These are phyloP conservation scores for Blastobotrys illinoisensis DNA, from an alignment of 1,139 yeast species.

Conservation along the genomic window DNA sequence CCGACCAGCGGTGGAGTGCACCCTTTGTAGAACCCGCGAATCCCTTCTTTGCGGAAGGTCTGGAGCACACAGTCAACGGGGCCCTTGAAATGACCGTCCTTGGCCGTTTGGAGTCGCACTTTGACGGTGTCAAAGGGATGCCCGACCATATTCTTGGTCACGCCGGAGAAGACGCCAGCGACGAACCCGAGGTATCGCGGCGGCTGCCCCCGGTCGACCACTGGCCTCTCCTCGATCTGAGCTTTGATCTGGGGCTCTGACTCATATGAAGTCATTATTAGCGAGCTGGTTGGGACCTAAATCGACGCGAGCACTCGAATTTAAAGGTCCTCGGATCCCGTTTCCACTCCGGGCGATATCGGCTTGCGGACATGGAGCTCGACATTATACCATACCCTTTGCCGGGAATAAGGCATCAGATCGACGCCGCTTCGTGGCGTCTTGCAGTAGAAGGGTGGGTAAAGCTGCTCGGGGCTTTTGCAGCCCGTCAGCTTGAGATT, in stretches of 20 bases:
- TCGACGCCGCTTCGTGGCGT: slow-evolving; percentile 16
- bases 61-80: slow-evolving; percentile 75
- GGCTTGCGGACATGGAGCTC: neutral
- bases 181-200: slow-evolving; percentile 52
- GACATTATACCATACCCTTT: slow-evolving; percentile 16
- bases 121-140: slow-evolving; percentile 92
- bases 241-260: slow-evolving; percentile 3
- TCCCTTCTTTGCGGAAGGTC: slow-evolving; percentile 69
- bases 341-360: neutral
- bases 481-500: neutral
- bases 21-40: slow-evolving; percentile 75
- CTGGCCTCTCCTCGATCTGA: neutral
- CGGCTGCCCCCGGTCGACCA: slow-evolving; percentile 4
- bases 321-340: neutral
- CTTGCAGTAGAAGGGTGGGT: slow-evolving; percentile 17
- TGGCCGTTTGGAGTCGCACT: slow-evolving; percentile 78
- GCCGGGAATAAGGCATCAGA: slow-evolving; percentile 11
- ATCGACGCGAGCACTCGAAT: neutral
- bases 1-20: slow-evolving; percentile 90
- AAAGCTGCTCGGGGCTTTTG: slow-evolving; percentile 5
- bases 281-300: neutral
- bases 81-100: slow-evolving; percentile 66
- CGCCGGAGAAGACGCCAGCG: slow-evolving; percentile 84
- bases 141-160: slow-evolving; percentile 82
- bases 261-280: slow-evolving; percentile 7